Conservation (phyloP, 2,329 filamentous ascomycete species). For the Aspergillus carbonarius region DNA sequence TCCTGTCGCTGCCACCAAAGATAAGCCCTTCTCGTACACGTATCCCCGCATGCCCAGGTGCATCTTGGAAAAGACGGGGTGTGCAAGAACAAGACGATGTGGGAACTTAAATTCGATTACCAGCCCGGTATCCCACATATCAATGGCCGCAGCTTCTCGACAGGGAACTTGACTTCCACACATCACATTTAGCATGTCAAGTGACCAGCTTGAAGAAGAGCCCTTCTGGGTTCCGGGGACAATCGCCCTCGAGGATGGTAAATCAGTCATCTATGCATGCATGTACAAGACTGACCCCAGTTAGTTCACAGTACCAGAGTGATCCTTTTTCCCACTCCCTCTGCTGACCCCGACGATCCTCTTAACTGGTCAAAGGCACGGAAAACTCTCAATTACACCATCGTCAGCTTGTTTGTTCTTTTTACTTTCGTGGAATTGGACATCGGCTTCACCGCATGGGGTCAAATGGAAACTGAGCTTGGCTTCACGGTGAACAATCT, state of each 20-base stretch:
- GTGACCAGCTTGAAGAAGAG: not conserved
- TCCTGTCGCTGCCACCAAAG: not conserved
- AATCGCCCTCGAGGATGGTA: not conserved
- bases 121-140: not conserved
- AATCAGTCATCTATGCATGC: not conserved
- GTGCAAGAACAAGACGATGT: not conserved
- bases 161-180: not conserved
- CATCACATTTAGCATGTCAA: not conserved
- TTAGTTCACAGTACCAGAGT: not conserved
- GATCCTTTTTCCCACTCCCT: conserved; percentile 20
- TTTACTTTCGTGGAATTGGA: conserved; percentile 35
- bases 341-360: conserved; percentile 27
- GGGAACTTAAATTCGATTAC: not conserved
- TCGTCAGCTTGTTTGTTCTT: conserved; percentile 28
- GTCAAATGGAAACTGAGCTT: conserved; percentile 43
- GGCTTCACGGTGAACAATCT: conserved; percentile 43
- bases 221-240: not conserved
- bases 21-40: not conserved
- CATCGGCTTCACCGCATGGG: conserved; percentile 43
- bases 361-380: conserved; percentile 26
- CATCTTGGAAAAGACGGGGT: not conserved
- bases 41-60: too few species aligned
- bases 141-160: not conserved
- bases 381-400: conserved; percentile 26
- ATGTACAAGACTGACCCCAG: not conserved